Base-by-base conservation (phyloP, 495 filamentous ascomycete genomes). In the Xylaria flabelliformis region DNA sequence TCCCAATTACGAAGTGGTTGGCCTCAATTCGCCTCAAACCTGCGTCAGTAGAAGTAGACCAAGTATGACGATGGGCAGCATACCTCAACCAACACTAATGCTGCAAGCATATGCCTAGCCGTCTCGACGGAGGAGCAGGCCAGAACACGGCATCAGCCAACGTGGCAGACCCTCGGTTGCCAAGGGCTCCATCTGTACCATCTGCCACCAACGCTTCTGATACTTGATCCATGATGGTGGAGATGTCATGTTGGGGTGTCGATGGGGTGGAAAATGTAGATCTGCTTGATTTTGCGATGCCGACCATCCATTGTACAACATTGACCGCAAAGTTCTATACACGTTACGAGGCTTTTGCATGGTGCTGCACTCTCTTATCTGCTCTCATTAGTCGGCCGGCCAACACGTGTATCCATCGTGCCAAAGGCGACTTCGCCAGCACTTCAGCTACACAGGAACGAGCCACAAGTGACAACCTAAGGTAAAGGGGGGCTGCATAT, bases 81-180 rank as follows among this genome's bases (percentile, higher is more conserved):
- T 41, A 59, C 13, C n/a, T 48, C 41, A 13, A 41, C 64, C 42
- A 69, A 50, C 24, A 64, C 68, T 41, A 69, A 63, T 50, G 67
- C 67, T 50, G 67, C 67, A 69, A 41, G 42, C 55, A 48, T 46
- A 32, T 36, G 10, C 48, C 46, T 71, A 24, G 32, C 21, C 39
- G 46, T 61, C 34, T 48, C 17, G 36, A 32, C 26, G 10, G 53
- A 56, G 53, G 53, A 26, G 53, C 51, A 15, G 59, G 36, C 39
- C 41, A 44, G 24, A 24, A 26, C 39, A 64, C 34, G 68, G 68
- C 68, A 72, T 66, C 70, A 67, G 50, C 29, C 70, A 67, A 72
- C 70, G 70, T 72, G 70, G 70, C 70, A 67, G 48, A 48, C 39
- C 17, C 62, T 46, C 50, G 36, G 44, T 50, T 64, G 56, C 41